Evolutionary conservation across 768 basidiomycete species (phyloP).

Genomic region (Boletus huronensis): DNA sequence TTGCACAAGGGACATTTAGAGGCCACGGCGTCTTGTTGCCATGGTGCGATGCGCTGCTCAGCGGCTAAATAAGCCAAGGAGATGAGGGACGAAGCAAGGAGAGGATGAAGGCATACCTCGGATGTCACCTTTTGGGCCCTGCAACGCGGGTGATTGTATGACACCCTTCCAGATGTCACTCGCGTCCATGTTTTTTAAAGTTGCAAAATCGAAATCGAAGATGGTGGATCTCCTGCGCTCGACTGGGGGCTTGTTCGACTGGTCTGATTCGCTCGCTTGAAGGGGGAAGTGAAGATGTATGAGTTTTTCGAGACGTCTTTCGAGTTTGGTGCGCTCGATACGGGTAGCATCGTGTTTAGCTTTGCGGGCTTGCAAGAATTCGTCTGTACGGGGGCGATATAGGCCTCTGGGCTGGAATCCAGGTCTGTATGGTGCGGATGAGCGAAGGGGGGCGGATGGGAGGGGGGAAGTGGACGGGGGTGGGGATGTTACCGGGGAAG

Average conservation of each 20-base stretch:
- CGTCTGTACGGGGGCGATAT: slow-evolving; percentile 74
- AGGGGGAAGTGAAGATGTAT: slow-evolving; percentile 65
- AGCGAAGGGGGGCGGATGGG: slow-evolving; percentile 18
- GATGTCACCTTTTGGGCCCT: slow-evolving; percentile 56
- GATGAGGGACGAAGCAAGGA: slow-evolving; percentile 2
- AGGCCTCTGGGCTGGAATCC: slow-evolving; percentile 94
- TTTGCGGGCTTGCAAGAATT: slow-evolving; percentile 52
- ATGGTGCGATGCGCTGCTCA: slow-evolving; percentile 92
- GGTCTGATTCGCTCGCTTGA: slow-evolving; percentile 12
- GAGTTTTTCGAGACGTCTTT: slow-evolving; percentile 86
- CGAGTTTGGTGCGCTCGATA: slow-evolving; percentile 80
- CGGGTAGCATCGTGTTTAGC: slow-evolving; percentile 44
- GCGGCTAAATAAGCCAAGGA: slow-evolving; percentile 42
- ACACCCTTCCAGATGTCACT: slow-evolving; percentile 70
- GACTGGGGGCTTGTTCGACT: slow-evolving; percentile 1
- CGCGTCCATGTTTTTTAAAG: slow-evolving; percentile 58
- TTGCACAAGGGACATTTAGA: slow-evolving; percentile 82
- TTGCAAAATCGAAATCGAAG: slow-evolving; percentile 64
- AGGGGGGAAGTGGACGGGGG: slow-evolving; percentile 25
- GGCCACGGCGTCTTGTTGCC: slow-evolving; percentile 81
- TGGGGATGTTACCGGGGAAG: no score
- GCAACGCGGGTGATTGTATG: slow-evolving; percentile 39
- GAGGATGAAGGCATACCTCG: slow-evolving; percentile 48
- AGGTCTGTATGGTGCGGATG: slow-evolving; percentile 70
- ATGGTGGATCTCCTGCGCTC: slow-evolving; percentile 58